phyloP scores from a whole-genome alignment of 768 basidiomycete genomes.

The Pholiota molesta region DNA sequence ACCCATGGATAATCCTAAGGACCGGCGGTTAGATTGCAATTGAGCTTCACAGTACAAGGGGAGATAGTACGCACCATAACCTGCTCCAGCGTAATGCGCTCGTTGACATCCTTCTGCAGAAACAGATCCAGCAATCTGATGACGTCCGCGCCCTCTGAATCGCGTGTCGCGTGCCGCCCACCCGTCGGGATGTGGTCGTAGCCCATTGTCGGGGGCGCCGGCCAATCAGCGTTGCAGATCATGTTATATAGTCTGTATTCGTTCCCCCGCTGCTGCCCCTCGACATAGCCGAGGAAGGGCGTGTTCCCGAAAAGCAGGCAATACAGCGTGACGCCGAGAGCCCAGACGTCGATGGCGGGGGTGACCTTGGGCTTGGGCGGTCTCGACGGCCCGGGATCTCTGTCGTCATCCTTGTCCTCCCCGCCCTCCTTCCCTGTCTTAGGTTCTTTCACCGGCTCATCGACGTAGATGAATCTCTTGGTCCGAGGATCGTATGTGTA shows the following conservation, averaged over 20 bases:
- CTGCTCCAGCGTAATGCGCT: slow-evolving; percentile 76
- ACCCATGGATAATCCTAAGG: slow-evolving; percentile 3
- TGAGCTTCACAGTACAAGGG: background rate
- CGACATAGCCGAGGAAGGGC: slow-evolving; percentile 57
- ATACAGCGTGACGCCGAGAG: slow-evolving; percentile 93
- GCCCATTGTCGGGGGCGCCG: slow-evolving; percentile 71
- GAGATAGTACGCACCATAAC: slow-evolving; percentile 62
- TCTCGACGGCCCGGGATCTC: slow-evolving; percentile 17
- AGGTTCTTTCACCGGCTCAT: background rate
- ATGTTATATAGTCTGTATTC: slow-evolving; percentile 81
- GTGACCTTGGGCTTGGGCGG: slow-evolving; percentile 59
- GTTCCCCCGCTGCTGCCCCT: slow-evolving; percentile 18
- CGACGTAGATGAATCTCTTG: slow-evolving; percentile 25
- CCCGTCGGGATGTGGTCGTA: slow-evolving; percentile 66
- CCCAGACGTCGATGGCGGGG: slow-evolving; percentile 97
- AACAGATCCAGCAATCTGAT: slow-evolving; percentile 74
- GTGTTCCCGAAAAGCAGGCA: slow-evolving; percentile 88
- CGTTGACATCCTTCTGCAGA: slow-evolving; percentile 77
- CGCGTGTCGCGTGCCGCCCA: slow-evolving; percentile 43
- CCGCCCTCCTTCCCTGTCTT: background rate
- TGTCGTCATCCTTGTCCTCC: background rate
- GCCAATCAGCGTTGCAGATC: slow-evolving; percentile 80
- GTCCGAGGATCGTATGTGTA: slow-evolving; percentile 35
- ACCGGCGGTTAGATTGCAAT: background rate
- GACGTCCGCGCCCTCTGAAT: slow-evolving; percentile 57